A percentile compares a stretch with the other conserved stretches of the same genome.
These are phyloP conservation scores for Leccinum barrowsii DNA, from an alignment of 768 basidiomycete species.

Conservation along the genomic window DNA sequence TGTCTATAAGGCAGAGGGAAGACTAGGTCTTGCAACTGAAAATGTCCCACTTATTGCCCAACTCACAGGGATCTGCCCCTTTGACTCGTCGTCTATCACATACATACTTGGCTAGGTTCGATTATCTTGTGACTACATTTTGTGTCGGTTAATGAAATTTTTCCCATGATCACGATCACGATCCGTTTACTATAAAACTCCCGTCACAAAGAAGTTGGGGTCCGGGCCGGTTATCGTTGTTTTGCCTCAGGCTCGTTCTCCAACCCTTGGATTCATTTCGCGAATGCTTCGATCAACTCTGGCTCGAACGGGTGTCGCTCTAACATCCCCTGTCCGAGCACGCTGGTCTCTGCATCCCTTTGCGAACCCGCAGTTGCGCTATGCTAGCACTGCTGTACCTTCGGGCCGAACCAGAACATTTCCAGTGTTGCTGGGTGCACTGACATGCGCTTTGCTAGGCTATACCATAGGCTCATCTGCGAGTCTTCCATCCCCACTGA, in stretches of 20 bases:
- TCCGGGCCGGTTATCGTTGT: neutral
- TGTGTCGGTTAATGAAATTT: neutral
- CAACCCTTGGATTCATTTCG: neutral
- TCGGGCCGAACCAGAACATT: neutral
- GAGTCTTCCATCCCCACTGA: constrained; percentile 2
- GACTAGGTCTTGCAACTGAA: constrained; percentile 21
- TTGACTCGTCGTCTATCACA: neutral
- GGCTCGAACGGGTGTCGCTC: neutral
- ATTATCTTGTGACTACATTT: neutral
- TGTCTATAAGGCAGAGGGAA: neutral
- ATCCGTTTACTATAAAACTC: neutral
- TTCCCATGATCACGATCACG: neutral
- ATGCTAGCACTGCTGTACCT: constrained; percentile 5
- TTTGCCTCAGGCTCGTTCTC: neutral
- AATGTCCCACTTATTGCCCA: constrained; percentile 31
- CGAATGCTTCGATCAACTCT: constrained; percentile 15
- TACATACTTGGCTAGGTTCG: neutral
- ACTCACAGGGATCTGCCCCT: constrained; percentile 30
- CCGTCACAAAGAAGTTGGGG: neutral
- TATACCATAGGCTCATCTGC: constrained; percentile 20
- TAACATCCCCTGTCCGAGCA: neutral
- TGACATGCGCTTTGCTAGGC: constrained; percentile 20
- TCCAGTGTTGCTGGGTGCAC: constrained; percentile 16
- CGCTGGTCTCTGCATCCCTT: neutral
- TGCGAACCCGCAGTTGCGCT: neutral